Evolutionary conservation across 164 flowering plant species (phyloP).

Genomic region (Brasenia schreberi): DNA sequence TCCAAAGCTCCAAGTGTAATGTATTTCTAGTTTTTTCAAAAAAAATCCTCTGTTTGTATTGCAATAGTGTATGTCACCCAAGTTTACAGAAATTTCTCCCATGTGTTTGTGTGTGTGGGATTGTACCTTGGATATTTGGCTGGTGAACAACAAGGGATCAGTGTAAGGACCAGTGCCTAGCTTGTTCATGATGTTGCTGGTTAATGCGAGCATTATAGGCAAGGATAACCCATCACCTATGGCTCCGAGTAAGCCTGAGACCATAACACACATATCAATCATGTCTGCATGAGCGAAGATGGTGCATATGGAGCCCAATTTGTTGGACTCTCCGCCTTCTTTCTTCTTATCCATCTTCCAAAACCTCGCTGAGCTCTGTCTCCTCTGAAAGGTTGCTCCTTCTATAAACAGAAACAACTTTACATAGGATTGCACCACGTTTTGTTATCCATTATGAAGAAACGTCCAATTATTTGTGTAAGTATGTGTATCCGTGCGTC

Average conservation of each 20-base stretch:
- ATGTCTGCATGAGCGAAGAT: slow-evolving; percentile 1
- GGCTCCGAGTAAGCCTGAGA: background rate
- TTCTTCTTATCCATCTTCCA: background rate
- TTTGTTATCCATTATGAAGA: no score
- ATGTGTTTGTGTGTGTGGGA: background rate
- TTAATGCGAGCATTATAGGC: background rate
- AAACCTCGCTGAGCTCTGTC: background rate
- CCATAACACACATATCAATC: background rate
- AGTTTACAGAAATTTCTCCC: background rate
- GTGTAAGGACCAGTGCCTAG: background rate
- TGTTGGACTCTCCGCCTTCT: background rate
- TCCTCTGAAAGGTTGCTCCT: background rate
- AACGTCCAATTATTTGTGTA: no score
- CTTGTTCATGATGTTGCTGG: slow-evolving; percentile 3
- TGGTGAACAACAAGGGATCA: background rate
- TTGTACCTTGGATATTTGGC: background rate
- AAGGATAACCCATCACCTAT: background rate
- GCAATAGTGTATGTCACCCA: background rate
- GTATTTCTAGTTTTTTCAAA: background rate
- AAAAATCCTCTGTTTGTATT: background rate
- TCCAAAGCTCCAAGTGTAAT: background rate
- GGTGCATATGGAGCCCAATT: background rate
- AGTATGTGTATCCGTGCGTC: no score
- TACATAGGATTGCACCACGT: no score
- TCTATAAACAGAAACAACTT: no score